Conservation (phyloP, 768 basidiomycete genomes). For the Lyophyllum atratum region DNA sequence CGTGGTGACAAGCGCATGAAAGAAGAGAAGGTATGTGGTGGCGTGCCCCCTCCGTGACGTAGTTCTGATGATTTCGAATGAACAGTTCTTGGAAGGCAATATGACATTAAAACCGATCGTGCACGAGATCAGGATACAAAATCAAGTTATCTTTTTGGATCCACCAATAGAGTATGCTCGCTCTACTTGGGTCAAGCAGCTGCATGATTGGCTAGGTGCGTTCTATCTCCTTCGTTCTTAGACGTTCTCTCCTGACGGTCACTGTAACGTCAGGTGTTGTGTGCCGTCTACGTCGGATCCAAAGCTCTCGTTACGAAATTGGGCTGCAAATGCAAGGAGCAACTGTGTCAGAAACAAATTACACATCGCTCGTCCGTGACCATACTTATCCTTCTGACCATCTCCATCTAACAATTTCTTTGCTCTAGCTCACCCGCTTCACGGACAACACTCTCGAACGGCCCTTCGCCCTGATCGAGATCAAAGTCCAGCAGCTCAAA, state of each 20-base stretch:
- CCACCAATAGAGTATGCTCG: conserved; percentile 96
- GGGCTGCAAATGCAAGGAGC: conserved; percentile 87
- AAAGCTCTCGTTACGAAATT: conserved; percentile 96
- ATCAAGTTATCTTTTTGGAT: conserved; percentile 98
- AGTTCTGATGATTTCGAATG: neutral
- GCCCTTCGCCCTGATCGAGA: conserved; percentile 86
- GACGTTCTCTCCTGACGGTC: neutral
- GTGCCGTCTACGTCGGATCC: conserved; percentile 83
- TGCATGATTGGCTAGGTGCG: conserved; percentile 88
- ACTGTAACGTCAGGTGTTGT: conserved; percentile 61
- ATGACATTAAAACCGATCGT: conserved; percentile 84
- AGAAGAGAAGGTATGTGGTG: conserved; percentile 69
- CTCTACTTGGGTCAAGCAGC: conserved; percentile 83
- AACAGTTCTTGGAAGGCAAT: conserved; percentile 67
- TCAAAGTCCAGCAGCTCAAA: conserved; percentile 82
- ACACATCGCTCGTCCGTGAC: conserved; percentile 75
- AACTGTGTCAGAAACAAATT: conserved; percentile 67
- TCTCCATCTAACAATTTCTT: neutral
- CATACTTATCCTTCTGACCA: neutral
- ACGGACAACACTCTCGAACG: conserved; percentile 71
- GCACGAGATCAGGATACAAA: conserved; percentile 97
- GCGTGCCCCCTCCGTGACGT: neutral
- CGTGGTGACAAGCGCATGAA: conserved; percentile 70
- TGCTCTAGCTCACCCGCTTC: conserved; percentile 68
- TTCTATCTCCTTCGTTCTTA: neutral